These are phyloP conservation scores for Botrytis elliptica DNA, from an alignment of 2,329 filamentous ascomycete genomes.

Conservation along the genomic window DNA sequence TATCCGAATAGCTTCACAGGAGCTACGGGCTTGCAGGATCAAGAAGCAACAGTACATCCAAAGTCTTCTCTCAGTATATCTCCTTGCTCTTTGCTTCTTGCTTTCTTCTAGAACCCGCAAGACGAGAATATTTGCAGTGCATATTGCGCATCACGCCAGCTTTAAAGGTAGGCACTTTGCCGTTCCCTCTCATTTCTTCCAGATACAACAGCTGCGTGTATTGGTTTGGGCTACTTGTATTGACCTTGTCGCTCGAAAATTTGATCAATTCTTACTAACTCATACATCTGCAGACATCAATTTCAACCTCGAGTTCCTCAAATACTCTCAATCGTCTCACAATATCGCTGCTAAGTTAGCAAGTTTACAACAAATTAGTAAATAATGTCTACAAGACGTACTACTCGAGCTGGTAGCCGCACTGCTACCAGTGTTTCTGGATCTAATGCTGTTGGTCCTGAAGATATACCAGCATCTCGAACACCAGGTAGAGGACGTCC, in stretches of 20 bases:
- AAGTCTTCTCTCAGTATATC: neutral
- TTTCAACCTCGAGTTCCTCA: neutral
- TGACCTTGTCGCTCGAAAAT: neutral
- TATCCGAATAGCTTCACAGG: neutral
- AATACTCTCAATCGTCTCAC: neutral
- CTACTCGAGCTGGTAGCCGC: conserved; percentile 31
- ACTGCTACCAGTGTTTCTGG: conserved; percentile 28
- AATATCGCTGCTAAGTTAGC: neutral
- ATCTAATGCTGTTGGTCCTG: conserved; percentile 26
- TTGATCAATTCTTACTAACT: neutral
- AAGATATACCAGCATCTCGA: conserved; percentile 26
- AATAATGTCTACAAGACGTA: conserved; percentile 34
- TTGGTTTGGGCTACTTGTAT: neutral
- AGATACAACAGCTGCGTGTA: neutral
- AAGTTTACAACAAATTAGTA: neutral
- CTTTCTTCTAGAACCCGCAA: neutral
- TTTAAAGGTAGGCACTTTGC: neutral
- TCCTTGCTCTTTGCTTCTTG: neutral
- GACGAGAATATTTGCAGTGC: neutral
- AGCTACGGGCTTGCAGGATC: neutral
- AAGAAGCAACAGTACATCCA: neutral
- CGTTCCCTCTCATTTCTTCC: neutral
- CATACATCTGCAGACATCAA: conserved; percentile 6
- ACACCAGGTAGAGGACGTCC: conserved; percentile 22
- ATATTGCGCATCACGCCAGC: neutral